Evolutionary conservation across 2,329 filamentous ascomycete species (phyloP).

Genomic region (Madurella fahalii): DNA sequence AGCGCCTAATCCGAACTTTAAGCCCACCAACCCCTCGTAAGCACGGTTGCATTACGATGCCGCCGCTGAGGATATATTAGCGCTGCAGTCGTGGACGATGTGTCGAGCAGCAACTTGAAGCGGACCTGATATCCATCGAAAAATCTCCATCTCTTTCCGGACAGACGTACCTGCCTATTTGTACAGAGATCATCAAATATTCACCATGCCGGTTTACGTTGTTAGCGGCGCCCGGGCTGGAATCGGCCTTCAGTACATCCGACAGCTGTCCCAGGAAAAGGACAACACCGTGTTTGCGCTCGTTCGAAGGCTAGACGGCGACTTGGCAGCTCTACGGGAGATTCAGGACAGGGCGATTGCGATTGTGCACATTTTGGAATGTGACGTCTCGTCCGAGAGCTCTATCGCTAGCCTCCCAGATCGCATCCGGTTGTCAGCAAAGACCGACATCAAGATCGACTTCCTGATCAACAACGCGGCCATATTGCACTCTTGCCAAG

Average conservation of each 20-base stretch:
- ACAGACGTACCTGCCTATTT: no score
- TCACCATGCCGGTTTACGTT: slow-evolving; percentile 30
- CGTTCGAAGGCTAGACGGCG: slow-evolving; percentile 23
- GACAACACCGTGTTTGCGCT: slow-evolving; percentile 29
- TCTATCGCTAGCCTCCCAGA: slow-evolving; percentile 19
- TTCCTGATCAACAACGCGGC: slow-evolving; percentile 31
- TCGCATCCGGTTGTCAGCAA: slow-evolving; percentile 28
- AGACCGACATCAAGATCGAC: slow-evolving; percentile 32
- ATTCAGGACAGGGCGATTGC: slow-evolving; percentile 8
- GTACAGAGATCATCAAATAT: no score
- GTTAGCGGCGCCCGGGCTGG: slow-evolving; percentile 32
- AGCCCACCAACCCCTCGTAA: no score
- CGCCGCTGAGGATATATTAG: no score
- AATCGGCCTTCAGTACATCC: slow-evolving; percentile 32
- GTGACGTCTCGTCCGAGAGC: slow-evolving; percentile 23
- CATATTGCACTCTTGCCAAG: slow-evolving; percentile 37
- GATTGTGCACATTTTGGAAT: slow-evolving; percentile 27
- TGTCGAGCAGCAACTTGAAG: no score
- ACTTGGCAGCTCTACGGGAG: slow-evolving; percentile 27
- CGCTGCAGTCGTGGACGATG: no score
- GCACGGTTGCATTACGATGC: no score
- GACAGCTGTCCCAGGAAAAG: slow-evolving; percentile 26
- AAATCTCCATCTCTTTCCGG: no score
- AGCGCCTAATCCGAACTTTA: no score
- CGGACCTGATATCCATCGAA: no score